Evolutionary conservation across 768 basidiomycete genomes (phyloP), one percentile per base, ranked within the genome.

Genomic region (Kwoniella sp.): DNA sequence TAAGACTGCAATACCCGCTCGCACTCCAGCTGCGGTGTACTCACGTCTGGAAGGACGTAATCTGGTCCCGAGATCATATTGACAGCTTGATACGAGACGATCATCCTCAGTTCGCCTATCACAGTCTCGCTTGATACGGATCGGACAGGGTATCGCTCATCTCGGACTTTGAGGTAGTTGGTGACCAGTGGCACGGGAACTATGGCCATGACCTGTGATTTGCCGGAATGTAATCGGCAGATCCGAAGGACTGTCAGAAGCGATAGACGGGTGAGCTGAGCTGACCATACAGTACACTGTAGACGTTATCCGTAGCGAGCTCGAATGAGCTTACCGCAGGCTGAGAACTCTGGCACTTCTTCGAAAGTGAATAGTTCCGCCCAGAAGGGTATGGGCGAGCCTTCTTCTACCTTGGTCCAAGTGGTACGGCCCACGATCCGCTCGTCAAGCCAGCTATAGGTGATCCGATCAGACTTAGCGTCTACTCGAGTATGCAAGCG

Each of bases 91-190:
- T 58, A 69, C 17, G 40, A 36, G 2, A 63, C 60, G 5, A 58
- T 54, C 27, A 69, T 21, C 1, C 68, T 48, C 26, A 69, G 21
- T 40, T 69, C 68, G 9, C 68, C 68, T 13, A 69, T 50, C 12
- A 57, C 48, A 29, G 21, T 25, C 12, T 40, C 60, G 19, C 24
- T 24, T 12, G 19, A 52, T 19, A 44, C 40, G 1, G 55, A 60
- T 46, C 61, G 54, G 10, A 70, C 56, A 7, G 65, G 65, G 49
- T 49, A 67, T 37, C 68, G 51, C 29, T 70, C 65, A 33, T 70
- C 68, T 30, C 58, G 50, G 6, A 47, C 37, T 25, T 40, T 51
- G 19, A 55, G 36, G 26, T 58, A 60, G 17, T 50, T 47, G 17
- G 60, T 30, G 22, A 64, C 55, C 1, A 70, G 54, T 0, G 62